Evolutionary conservation across 257 asterid genomes (phyloP).

Genomic region (Nicotiana obtusifolia): DNA sequence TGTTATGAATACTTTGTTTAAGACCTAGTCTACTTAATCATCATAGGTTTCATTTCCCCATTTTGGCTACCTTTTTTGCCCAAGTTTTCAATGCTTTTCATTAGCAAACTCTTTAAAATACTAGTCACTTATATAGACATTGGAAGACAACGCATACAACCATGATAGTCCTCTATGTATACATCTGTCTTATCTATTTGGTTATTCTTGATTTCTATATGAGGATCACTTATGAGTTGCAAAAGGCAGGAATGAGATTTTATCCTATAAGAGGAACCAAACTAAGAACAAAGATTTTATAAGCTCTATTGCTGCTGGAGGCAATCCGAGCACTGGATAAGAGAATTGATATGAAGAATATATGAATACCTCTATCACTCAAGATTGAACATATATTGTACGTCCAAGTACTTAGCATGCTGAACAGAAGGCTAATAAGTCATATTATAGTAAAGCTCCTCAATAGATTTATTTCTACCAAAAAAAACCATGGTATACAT

Average conservation of each 20-base stretch:
- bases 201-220: background rate
- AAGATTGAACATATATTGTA: background rate
- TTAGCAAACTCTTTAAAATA: background rate
- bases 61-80: slow-evolving; percentile 12
- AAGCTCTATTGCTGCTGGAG: background rate
- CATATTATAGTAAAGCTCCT: background rate
- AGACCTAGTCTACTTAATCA: slow-evolving; percentile 15
- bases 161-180: slow-evolving; percentile 5
- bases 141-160: slow-evolving; percentile 24
- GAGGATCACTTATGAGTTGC: background rate
- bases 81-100: slow-evolving; percentile 19
- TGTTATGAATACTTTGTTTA: slow-evolving; percentile 16
- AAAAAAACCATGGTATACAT: background rate
- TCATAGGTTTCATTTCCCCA: slow-evolving; percentile 21
- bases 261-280: background rate
- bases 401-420: background rate
- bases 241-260: background rate
- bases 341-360: background rate
- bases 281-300: background rate
- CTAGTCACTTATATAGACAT: background rate
- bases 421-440: background rate
- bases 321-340: background rate
- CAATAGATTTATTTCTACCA: background rate
- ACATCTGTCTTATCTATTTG: background rate
- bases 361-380: background rate